Percentiles rank a stretch among this genome's conserved stretches.
Conservation (phyloP, 2,329 filamentous ascomycete species). For the Beauveria scarabaeidicola region DNA sequence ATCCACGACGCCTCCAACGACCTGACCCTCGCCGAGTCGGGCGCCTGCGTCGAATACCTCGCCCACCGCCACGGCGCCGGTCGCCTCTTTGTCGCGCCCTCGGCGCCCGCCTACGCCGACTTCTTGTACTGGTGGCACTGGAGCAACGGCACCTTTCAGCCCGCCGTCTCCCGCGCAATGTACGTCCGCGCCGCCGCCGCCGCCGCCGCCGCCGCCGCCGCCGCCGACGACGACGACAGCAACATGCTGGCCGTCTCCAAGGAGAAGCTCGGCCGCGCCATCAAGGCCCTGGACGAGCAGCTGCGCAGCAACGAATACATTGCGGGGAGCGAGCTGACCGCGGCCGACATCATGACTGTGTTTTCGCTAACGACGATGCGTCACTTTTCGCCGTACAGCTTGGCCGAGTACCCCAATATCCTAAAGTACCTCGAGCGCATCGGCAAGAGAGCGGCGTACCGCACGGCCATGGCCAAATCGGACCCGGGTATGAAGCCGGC, state of each 20-base stretch:
- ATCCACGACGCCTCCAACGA: constrained; percentile 45
- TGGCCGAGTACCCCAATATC: constrained; percentile 34
- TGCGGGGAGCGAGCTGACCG: constrained; percentile 53
- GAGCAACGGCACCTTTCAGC: constrained; percentile 37
- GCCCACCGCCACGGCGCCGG: constrained; percentile 43
- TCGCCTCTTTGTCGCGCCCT: constrained; percentile 35
- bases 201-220: neutral
- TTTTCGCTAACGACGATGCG: constrained; percentile 55
- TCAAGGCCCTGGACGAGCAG: constrained; percentile 38
- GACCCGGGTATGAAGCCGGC: constrained; percentile 36
- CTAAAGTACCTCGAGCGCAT: constrained; percentile 38
- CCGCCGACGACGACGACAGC: constrained; percentile 16
- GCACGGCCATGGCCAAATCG: constrained; percentile 36
- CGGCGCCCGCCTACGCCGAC: constrained; percentile 43
- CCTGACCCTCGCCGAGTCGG: constrained; percentile 49
- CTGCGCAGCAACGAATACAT: constrained; percentile 43
- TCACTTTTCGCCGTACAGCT: constrained; percentile 36
- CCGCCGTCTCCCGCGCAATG: constrained; percentile 30
- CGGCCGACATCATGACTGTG: constrained; percentile 56
- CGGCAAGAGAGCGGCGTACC: constrained; percentile 36
- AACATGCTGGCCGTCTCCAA: constrained; percentile 21
- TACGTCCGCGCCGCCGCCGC: constrained; percentile 17
- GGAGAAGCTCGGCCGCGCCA: constrained; percentile 22
- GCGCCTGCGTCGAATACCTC: constrained; percentile 55
- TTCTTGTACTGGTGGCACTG: constrained; percentile 61